These are phyloP conservation scores for Ogataea zsoltii DNA, from an alignment of 805 yeast genomes.

Conservation along the genomic window DNA sequence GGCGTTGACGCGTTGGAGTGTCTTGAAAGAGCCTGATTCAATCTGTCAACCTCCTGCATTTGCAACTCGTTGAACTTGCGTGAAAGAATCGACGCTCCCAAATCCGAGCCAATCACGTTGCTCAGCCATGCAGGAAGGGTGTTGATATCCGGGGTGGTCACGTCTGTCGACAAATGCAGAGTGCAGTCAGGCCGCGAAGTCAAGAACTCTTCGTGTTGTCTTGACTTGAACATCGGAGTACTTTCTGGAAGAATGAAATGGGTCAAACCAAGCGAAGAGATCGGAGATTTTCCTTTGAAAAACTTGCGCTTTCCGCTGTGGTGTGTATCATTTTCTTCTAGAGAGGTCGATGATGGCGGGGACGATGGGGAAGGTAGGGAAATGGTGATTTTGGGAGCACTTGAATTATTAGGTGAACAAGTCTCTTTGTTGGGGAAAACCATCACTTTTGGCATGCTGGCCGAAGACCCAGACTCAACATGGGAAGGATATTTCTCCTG, in stretches of 20 bases:
- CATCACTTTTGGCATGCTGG: constrained; percentile 20
- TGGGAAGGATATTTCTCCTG: constrained; percentile 27
- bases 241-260: constrained; percentile 55
- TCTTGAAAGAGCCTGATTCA: constrained; percentile 46
- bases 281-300: constrained; percentile 17
- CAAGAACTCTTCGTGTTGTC: constrained; percentile 55
- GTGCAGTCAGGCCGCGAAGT: constrained; percentile 28
- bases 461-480: constrained; percentile 29
- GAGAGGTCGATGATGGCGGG: constrained; percentile 24
- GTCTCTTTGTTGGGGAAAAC: constrained; percentile 17
- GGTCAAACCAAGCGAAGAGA: constrained; percentile 42
- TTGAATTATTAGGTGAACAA: constrained; percentile 9
- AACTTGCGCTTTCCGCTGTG: constrained; percentile 8
- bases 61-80: constrained; percentile 68
- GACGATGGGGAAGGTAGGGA: constrained; percentile 22
- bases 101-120: constrained; percentile 34
- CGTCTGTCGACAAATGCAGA: constrained; percentile 26
- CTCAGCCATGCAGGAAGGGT: constrained; percentile 58
- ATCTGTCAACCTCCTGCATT: constrained; percentile 64
- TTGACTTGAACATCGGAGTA: constrained; percentile 46
- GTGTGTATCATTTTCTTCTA: neutral
- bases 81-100: constrained; percentile 42
- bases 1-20: constrained; percentile 20
- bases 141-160: constrained; percentile 22
- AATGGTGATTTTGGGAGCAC: constrained; percentile 18